Conservation (phyloP, 768 basidiomycete genomes). For the Kwoniella bestiolae region DNA sequence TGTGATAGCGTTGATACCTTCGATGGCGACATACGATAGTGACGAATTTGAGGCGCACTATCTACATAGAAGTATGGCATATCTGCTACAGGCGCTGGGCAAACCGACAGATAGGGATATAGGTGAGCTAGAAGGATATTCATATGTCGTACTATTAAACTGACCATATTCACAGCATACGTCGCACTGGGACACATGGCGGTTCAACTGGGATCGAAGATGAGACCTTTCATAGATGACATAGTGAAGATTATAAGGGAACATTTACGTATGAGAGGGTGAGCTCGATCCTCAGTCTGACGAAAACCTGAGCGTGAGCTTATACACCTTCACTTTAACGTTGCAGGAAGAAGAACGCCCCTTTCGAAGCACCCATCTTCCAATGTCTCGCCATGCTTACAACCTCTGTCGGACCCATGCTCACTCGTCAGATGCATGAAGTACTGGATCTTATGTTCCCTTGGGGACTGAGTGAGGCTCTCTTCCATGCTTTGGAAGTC, state of each 20-base stretch:
- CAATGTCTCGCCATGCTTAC: slow-evolving; percentile 98
- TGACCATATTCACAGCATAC: slow-evolving; percentile 67
- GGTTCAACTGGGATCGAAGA: slow-evolving; percentile 84
- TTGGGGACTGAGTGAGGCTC: slow-evolving; percentile 86
- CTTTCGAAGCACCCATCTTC: slow-evolving; percentile 92
- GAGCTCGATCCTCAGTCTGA: slow-evolving; percentile 41
- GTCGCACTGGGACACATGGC: slow-evolving; percentile 96
- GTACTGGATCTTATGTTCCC: slow-evolving; percentile 96
- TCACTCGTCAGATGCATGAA: slow-evolving; percentile 94
- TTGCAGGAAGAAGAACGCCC: slow-evolving; percentile 82
- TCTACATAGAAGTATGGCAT: slow-evolving; percentile 90
- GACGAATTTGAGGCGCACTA: slow-evolving; percentile 89
- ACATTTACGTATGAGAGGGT: slow-evolving; percentile 88
- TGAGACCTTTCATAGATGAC: slow-evolving; percentile 92
- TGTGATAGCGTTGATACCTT: slow-evolving; percentile 94
- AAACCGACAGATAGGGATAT: slow-evolving; percentile 87
- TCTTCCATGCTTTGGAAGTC: slow-evolving; percentile 79
- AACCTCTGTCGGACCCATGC: slow-evolving; percentile 88
- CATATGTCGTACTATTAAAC: background rate
- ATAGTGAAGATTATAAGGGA: slow-evolving; percentile 87
- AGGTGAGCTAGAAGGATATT: slow-evolving; percentile 62
- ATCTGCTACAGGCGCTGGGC: slow-evolving; percentile 82
- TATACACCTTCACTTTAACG: too few relatives aligned
- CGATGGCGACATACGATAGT: slow-evolving; percentile 90
- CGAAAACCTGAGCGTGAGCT: background rate